These are phyloP conservation scores for Komagataella phaffii DNA, from an alignment of 805 yeast species.

Conservation along the genomic window DNA sequence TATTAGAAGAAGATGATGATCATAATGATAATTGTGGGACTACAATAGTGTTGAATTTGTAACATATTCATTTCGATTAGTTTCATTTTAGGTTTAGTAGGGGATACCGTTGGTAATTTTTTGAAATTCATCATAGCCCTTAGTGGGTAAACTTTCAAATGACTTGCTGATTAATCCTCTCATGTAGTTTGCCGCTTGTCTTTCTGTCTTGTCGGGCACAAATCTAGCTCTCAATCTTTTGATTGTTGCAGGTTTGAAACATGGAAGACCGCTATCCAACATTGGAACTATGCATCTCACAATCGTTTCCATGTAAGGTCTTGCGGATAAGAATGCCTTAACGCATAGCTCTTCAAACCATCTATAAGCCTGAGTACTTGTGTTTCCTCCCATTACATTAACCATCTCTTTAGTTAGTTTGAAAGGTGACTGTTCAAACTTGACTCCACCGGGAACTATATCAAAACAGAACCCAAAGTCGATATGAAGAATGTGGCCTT, in stretches of 20 bases:
- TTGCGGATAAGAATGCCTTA: constrained; percentile 77
- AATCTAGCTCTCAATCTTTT: constrained; percentile 66
- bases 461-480: constrained; percentile 98
- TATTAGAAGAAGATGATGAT: neutral
- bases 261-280: constrained; percentile 92
- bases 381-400: constrained; percentile 86
- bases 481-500: constrained; percentile 90
- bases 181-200: constrained; percentile 74
- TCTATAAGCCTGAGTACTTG: constrained; percentile 70
- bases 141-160: constrained; percentile 79
- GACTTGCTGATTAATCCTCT: constrained; percentile 65
- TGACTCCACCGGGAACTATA: constrained; percentile 97
- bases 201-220: constrained; percentile 68
- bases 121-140: constrained; percentile 96
- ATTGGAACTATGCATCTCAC: constrained; percentile 80
- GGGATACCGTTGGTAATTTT: constrained; percentile 95
- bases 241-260: constrained; percentile 84
- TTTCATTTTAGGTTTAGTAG: constrained; percentile 26
- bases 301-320: constrained; percentile 80
- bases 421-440: constrained; percentile 96
- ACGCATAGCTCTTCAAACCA: constrained; percentile 96
- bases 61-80: neutral
- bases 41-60: neutral
- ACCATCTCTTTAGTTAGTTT: constrained; percentile 95
- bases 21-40: no score